Evolutionary conservation across 2,329 filamentous ascomycete genomes (phyloP).

Genomic region (Emmonsia crescens): DNA sequence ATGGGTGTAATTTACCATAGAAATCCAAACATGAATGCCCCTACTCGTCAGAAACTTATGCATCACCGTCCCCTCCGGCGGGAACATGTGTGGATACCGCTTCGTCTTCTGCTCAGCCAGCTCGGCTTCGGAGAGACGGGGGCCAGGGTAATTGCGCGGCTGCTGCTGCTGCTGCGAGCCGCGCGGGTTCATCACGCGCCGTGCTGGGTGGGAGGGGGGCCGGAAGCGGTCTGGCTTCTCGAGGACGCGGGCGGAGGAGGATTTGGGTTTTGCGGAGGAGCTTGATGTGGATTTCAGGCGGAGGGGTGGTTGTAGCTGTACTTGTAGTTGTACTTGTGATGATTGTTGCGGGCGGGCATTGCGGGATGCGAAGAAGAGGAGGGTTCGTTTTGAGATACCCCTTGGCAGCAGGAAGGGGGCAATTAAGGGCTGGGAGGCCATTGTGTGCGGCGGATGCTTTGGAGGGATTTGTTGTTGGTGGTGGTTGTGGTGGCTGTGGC

Average conservation of each 20-base stretch:
- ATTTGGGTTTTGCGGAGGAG: slow-evolving; percentile 11
- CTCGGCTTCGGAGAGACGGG: slow-evolving; percentile 56
- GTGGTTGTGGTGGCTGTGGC: background rate
- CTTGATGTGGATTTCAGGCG: slow-evolving; percentile 14
- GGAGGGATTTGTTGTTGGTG: background rate
- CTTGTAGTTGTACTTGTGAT: background rate
- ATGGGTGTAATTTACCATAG: slow-evolving; percentile 51
- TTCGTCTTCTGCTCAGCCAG: slow-evolving; percentile 53
- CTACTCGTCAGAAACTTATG: slow-evolving; percentile 75
- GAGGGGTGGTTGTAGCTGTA: slow-evolving; percentile 18
- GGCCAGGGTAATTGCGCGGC: slow-evolving; percentile 61
- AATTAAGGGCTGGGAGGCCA: slow-evolving; percentile 31
- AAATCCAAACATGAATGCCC: slow-evolving; percentile 69
- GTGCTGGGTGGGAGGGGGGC: slow-evolving; percentile 76
- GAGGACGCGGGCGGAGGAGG: slow-evolving; percentile 44
- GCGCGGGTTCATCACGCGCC: slow-evolving; percentile 43
- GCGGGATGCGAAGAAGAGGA: slow-evolving; percentile 5
- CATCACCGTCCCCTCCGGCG: slow-evolving; percentile 68
- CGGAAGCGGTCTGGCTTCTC: slow-evolving; percentile 84
- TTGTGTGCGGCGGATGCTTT: slow-evolving; percentile 3
- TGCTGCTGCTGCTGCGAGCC: slow-evolving; percentile 37
- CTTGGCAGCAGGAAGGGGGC: slow-evolving; percentile 59
- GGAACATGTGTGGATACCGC: slow-evolving; percentile 82
- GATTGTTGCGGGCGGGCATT: background rate
- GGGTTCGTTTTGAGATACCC: slow-evolving; percentile 28